Base-by-base conservation (phyloP, 495 filamentous ascomycete species). In the Trichoderma virens region DNA sequence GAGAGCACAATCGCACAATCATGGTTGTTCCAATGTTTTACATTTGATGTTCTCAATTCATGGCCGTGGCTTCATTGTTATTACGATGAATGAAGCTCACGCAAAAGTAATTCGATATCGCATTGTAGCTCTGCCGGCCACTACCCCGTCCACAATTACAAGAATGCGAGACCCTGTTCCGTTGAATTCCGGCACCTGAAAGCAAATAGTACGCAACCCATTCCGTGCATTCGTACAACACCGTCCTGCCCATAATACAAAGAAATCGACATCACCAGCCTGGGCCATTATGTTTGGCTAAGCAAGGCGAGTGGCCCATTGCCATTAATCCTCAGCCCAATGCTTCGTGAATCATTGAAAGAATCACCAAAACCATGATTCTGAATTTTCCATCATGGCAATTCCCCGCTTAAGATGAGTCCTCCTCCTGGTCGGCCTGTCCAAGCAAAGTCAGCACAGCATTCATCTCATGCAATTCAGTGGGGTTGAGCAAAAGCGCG, bases 361-460 rank as follows among this genome's bases (percentile, higher is more conserved):
- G 59, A 62, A 27, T 18, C 59, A 32, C 27, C 31, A 35, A 38
- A 68, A 70, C 66, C 62, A 65, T 67, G 67, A 68, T 56, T 30
- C 27, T 28, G 27, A 9, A 56, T 27, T 14, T 28, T 56, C 47
- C 23, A 28, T 14, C 51, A 14, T 16, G 25, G 63, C 51, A 2
- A 30, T 8, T 25, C 11, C 27, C 51, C 28, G 59, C 56, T 71
- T 63, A 76, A 28, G 70, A 73, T 30, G 73, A 77, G 67, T 74
- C 72, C 54, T 80, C 78, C 61, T 82, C 80, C 39, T 78, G 78
- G 68, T 78, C 77, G 69, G 81, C 82, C 73, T 84, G 73, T 68
- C 75, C 78, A 69, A 70, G 71, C 51, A 39, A 62, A 28, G 64
- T 74, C 66, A 74, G 73, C 65, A 65, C 62, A 60, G 60, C n/a